Evolutionary conservation across 805 yeast genomes (phyloP), one percentile per base, ranked within the genome.

Genomic region (Lipomyces lipofer): DNA sequence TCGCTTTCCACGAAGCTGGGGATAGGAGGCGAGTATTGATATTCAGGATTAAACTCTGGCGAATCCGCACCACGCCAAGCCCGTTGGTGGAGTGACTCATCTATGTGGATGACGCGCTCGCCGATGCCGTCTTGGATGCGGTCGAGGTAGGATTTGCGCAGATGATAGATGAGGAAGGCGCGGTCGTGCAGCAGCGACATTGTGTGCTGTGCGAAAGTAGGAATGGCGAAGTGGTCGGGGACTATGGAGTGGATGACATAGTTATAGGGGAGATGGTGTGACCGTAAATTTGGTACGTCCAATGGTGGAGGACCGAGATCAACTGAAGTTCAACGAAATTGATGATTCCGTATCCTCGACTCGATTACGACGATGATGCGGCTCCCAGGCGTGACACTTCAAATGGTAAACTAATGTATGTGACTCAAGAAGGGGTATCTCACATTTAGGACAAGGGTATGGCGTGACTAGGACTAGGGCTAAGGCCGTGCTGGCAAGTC

Each of bases 81-180:
- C 13, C 33, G 40, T 5, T 39, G 8, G 49, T 56, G 25, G 27
- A 56, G 58, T 13, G 47, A 47, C 25, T 36, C 35, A 47, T 36
- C 45, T 35, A 58, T 38, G 43, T 51, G 61, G 22, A 58, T 47
- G 24, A 58, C 61, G 29, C 62, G 56, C 42, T 51, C 62, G 40
- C 51, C 60, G 36, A 48, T 47, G 42, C 61, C 62, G 36, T 58
- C 62, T 15, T 45, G 55, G 32, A 49, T 44, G 45, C 50, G 52
- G 25, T 40, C 52, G 13, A 47, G 58, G 28, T 55, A 58, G n/a
- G 38, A 5, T 32, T 24, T 27, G 30, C 62, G 57, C 30, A 58
- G 51, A 24, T 30, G 15, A 47, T 51, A 52, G 49, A 58, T 32
- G 15, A 54, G 48, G 17, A 51, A 57, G 46, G 30, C 44, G 13